Evolutionary conservation across 352 stramenopile species (phyloP).

Genomic region (Globisporangium ultimum): DNA sequence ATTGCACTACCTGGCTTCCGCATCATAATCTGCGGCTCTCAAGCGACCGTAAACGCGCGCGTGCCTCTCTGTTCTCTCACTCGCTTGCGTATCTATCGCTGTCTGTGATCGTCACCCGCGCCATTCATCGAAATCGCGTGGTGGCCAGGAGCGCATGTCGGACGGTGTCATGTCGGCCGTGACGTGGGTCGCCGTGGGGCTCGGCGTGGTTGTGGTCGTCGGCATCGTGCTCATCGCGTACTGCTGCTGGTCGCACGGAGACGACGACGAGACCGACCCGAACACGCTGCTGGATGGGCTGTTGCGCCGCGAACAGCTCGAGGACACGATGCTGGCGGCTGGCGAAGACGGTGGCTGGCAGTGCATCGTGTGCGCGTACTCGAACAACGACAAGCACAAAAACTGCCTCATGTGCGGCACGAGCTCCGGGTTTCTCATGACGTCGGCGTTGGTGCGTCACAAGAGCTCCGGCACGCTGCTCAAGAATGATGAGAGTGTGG

Average conservation of each 20-base stretch:
- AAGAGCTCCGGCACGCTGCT: slow-evolving; percentile 60
- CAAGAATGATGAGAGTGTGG: slow-evolving; percentile 27
- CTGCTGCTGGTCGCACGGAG: slow-evolving; percentile 39
- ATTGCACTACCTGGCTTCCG: too few species aligned
- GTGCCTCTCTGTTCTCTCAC: too few species aligned
- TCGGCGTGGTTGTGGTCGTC: slow-evolving; percentile 28
- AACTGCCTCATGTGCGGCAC: slow-evolving; percentile 72
- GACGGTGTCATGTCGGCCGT: slow-evolving; percentile 28
- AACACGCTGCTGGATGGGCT: slow-evolving; percentile 48
- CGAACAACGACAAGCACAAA: slow-evolving; percentile 35
- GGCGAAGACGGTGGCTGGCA: slow-evolving; percentile 54
- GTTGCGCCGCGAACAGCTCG: slow-evolving; percentile 57
- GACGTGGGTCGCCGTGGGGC: slow-evolving; percentile 33
- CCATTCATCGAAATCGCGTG: not conserved
- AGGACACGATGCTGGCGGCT: slow-evolving; percentile 46
- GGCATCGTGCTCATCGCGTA: slow-evolving; percentile 32
- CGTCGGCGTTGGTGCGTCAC: slow-evolving; percentile 29
- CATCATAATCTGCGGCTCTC: too few species aligned
- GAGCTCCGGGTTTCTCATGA: slow-evolving; percentile 25
- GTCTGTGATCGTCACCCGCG: not conserved
- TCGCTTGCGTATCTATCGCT: slow-evolving; percentile 1
- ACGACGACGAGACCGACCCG: slow-evolving; percentile 12
- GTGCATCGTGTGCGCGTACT: slow-evolving; percentile 67
- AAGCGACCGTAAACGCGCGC: too few species aligned
- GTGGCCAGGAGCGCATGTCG: not conserved